Base-by-base conservation (phyloP, 2,329 filamentous ascomycete species). In the Fusarium secorum region DNA sequence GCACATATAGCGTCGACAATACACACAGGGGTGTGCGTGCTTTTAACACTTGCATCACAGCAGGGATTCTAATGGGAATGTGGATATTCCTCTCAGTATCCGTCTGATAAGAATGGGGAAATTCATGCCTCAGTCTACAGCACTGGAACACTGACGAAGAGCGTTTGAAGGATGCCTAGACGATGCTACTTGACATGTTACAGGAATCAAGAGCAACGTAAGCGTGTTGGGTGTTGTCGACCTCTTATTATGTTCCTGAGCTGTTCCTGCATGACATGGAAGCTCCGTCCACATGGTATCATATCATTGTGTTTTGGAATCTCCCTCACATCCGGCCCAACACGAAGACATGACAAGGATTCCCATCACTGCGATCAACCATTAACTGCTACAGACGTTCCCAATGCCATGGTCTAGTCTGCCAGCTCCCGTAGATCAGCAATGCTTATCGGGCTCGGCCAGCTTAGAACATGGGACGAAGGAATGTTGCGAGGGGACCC, bases 221-320 rank as follows among this genome's bases (percentile, higher is more conserved):
- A 61, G 55, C 52, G 28, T 64, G 60, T 42, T 57, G 60, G 56
- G 46, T 18, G 64, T 52, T 52, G 52, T 60, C 38, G 32, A 44
- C 66, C 58, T 57, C 51, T 55, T 41, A 36, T 32, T 33, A 39
- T 66, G 62, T 61, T 66, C 48, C 58, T 52, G 65, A 60, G 51
- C 48, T 54, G 74, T 76, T 75, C 74, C 74, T 76, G 74, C 74
- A 70, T 75, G 53, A 57, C 46, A 55, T 64, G 66, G 49, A 58
- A 59, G 53, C 53, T 59, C 44, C 55, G 55, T 65, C 72, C 72
- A 76, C 74, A 71, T 76, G 74, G 72, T 64, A 53, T 63, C 57
- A 52, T 72, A 32, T 61, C 44, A 62, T 72, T 59, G 60, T 68
- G 68, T 54, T 54, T 64, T 64, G 46, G 52, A 46, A 60, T 54